Evolutionary conservation across 2,329 filamentous ascomycete species (phyloP).

Genomic region (Corynespora cassiicola): DNA sequence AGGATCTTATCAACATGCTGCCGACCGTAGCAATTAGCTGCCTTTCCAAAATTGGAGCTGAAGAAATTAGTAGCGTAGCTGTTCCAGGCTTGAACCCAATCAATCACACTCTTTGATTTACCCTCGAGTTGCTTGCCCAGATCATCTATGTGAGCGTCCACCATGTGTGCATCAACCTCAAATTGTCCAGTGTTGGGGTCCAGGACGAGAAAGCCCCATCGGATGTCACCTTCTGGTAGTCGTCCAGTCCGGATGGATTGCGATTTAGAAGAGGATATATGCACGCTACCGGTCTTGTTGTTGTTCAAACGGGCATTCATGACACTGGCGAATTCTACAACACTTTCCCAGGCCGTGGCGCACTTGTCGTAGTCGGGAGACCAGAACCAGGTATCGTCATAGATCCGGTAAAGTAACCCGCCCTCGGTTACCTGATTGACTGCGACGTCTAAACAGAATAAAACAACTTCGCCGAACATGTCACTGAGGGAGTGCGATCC

Average conservation of each 20-base stretch:
- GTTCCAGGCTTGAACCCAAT: slow-evolving; percentile 56
- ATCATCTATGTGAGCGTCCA: slow-evolving; percentile 37
- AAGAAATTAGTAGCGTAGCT: slow-evolving; percentile 61
- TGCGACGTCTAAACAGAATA: slow-evolving; percentile 56
- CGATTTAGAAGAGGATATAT: too few species aligned
- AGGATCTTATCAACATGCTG: slow-evolving; percentile 62
- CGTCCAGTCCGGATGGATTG: too few species aligned
- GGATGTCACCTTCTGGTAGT: slow-evolving; percentile 35
- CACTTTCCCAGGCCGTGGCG: slow-evolving; percentile 51
- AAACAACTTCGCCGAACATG: slow-evolving; percentile 54
- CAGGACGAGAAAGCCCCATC: slow-evolving; percentile 41
- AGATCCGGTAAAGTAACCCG: slow-evolving; percentile 53
- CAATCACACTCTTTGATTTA: slow-evolving; percentile 39
- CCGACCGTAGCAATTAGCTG: slow-evolving; percentile 60
- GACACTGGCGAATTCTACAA: slow-evolving; percentile 50
- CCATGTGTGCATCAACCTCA: slow-evolving; percentile 41
- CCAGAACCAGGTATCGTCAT: slow-evolving; percentile 59
- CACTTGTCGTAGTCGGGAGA: slow-evolving; percentile 51
- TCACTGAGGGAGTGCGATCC: slow-evolving; percentile 56
- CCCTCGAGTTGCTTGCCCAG: slow-evolving; percentile 34
- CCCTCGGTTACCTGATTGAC: slow-evolving; percentile 52
- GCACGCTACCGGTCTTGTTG: slow-evolving; percentile 51
- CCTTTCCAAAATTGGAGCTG: slow-evolving; percentile 59
- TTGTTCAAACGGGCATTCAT: slow-evolving; percentile 51
- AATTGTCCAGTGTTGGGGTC: slow-evolving; percentile 33